Evolutionary conservation across 2,329 filamentous ascomycete species (phyloP).

Genomic region (Trichoderma oligosporum): DNA sequence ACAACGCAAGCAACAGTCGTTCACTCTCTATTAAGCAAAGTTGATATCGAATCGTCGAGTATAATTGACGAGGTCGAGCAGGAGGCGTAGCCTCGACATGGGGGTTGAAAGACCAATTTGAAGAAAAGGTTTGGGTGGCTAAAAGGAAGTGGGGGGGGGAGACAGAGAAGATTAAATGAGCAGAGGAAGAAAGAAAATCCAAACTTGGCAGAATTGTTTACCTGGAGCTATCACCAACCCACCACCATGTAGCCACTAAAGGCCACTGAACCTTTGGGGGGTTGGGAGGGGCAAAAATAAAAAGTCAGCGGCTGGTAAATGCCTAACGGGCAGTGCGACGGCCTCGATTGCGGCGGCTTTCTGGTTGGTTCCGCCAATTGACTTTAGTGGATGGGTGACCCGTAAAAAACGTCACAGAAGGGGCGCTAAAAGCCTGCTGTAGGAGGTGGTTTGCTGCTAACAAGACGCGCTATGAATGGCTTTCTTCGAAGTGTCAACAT

Average conservation of each 20-base stretch:
- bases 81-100: conserved; percentile 16
- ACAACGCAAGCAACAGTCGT: conserved; percentile 3
- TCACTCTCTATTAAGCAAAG: neutral
- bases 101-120: neutral
- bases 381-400: neutral
- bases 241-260: neutral
- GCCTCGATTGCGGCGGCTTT: neutral
- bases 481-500: neutral
- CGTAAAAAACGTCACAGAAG: conserved; percentile 14
- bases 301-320: conserved; percentile 3
- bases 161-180: neutral
- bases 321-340: neutral
- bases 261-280: neutral
- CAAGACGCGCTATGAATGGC: neutral
- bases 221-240: conserved; percentile 2
- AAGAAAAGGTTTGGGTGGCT: neutral
- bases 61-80: neutral
- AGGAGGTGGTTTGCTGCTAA: neutral
- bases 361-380: neutral
- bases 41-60: neutral
- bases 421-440: neutral
- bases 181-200: neutral
- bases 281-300: neutral
- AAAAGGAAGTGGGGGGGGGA: conserved; percentile 3
- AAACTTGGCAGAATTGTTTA: conserved; percentile 11